A percentile compares a stretch with the other conserved stretches of the same genome.
Conservation (phyloP, 352 stramenopile species). For the Pythium coloratum region DNA sequence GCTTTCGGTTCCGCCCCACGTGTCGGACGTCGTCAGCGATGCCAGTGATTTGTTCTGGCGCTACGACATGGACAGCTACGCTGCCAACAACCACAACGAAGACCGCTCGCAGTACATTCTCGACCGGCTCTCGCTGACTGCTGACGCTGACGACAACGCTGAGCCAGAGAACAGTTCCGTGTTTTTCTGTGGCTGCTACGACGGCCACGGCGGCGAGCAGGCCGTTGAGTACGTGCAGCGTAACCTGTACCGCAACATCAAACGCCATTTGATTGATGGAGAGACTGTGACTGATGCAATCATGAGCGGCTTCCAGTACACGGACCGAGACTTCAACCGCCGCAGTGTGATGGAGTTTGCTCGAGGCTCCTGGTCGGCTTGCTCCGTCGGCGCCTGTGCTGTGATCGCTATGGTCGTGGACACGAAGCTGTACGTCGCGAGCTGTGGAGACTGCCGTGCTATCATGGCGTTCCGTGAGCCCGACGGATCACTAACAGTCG, state of each 20-base stretch:
- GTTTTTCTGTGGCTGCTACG: slow-evolving; percentile 76
- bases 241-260: slow-evolving; percentile 62
- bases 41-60: slow-evolving; percentile 51
- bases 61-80: slow-evolving; percentile 72
- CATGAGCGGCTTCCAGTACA: slow-evolving; percentile 55
- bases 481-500: slow-evolving; percentile 48
- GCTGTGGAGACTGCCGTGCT: slow-evolving; percentile 63
- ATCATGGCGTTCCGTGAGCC: slow-evolving; percentile 64
- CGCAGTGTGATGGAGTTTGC: slow-evolving; percentile 54
- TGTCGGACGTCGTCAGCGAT: slow-evolving; percentile 51
- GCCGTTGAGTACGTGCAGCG: slow-evolving; percentile 70
- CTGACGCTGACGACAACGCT: slow-evolving; percentile 9
- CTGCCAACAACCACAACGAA: slow-evolving; percentile 63
- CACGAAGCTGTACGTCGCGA: slow-evolving; percentile 59
- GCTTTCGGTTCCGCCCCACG: slow-evolving; percentile 43
- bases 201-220: slow-evolving; percentile 63
- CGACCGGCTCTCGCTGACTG: slow-evolving; percentile 30
- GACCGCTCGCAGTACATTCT: slow-evolving; percentile 61
- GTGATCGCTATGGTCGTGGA: slow-evolving; percentile 59
- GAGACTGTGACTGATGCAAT: slow-evolving; percentile 48
- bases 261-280: slow-evolving; percentile 31
- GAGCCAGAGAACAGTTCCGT: slow-evolving; percentile 24
- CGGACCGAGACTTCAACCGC: slow-evolving; percentile 60
- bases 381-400: slow-evolving; percentile 61
- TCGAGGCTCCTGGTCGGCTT: slow-evolving; percentile 54